Percentiles rank a stretch among this genome's conserved stretches.
Evolutionary conservation across 2,329 filamentous ascomycete genomes (phyloP).

Genomic region (Trichoderma aggressivum): DNA sequence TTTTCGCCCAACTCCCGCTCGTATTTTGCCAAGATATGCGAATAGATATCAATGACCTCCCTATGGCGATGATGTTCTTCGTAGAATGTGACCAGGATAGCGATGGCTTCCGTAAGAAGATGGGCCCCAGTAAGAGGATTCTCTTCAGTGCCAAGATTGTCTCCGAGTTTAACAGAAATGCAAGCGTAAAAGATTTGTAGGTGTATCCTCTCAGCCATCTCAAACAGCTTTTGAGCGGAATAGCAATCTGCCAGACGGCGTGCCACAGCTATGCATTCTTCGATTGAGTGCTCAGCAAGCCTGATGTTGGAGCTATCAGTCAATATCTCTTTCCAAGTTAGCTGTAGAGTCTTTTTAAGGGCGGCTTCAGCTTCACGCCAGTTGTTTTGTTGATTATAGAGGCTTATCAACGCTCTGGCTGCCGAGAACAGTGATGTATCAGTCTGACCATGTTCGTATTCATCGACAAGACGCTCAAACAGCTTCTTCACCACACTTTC

Average conservation of each 20-base stretch:
- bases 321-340: slow-evolving; percentile 35
- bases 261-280: background rate
- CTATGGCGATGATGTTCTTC: slow-evolving; percentile 37
- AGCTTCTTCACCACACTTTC: slow-evolving; percentile 35
- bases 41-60: slow-evolving; percentile 36
- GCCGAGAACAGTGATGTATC: slow-evolving; percentile 36
- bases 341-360: slow-evolving; percentile 35
- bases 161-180: background rate
- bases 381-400: slow-evolving; percentile 30
- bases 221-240: background rate
- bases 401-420: slow-evolving; percentile 33
- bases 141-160: background rate
- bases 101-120: slow-evolving; percentile 29
- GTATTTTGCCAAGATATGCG: slow-evolving; percentile 34
- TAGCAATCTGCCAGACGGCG: background rate
- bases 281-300: background rate
- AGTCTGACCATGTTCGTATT: slow-evolving; percentile 34
- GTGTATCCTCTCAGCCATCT: background rate
- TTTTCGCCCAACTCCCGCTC: slow-evolving; percentile 22
- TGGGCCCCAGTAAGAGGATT: background rate
- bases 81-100: slow-evolving; percentile 33
- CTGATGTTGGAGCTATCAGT: background rate
- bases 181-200: background rate
- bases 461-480: slow-evolving; percentile 34
- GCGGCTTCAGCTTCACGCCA: slow-evolving; percentile 37